Evolutionary conservation across 2,329 filamentous ascomycete genomes (phyloP).

Genomic region (Stenocarpella maydis): DNA sequence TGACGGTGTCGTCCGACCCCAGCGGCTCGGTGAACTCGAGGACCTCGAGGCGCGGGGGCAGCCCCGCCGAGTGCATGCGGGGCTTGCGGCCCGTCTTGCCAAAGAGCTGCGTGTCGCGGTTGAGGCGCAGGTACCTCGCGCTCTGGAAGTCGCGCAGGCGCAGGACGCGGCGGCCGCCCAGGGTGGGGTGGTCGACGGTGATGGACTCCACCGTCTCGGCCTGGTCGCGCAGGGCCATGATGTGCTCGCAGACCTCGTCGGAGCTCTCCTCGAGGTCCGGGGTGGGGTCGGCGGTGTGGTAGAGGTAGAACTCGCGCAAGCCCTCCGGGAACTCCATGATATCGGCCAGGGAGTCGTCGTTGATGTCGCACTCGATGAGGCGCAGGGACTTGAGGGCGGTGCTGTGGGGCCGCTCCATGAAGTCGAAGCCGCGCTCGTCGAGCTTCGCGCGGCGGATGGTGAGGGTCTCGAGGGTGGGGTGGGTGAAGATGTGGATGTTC

Average conservation of each 20-base stretch:
- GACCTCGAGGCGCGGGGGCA: constrained; percentile 55
- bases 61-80: constrained; percentile 54
- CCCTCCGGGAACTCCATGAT: constrained; percentile 54
- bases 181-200: constrained; percentile 53
- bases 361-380: constrained; percentile 60
- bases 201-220: constrained; percentile 53
- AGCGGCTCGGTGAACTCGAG: constrained; percentile 56
- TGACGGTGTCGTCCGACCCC: constrained; percentile 56
- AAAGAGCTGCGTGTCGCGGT: constrained; percentile 59
- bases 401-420: constrained; percentile 56
- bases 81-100: constrained; percentile 54
- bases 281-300: constrained; percentile 48
- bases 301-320: constrained; percentile 57
- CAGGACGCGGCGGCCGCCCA: constrained; percentile 51
- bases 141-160: constrained; percentile 53
- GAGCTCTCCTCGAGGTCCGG: constrained; percentile 57
- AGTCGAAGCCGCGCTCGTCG: constrained; percentile 56
- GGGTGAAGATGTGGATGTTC: constrained; percentile 60
- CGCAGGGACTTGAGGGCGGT: constrained; percentile 54
- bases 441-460: constrained; percentile 55
- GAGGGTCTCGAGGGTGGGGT: constrained; percentile 57
- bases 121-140: constrained; percentile 52
- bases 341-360: constrained; percentile 52
- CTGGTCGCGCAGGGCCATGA: constrained; percentile 52
- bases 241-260: constrained; percentile 56